Conservation (phyloP, 2,329 filamentous ascomycete genomes). For the Aspergillus ibericus region DNA sequence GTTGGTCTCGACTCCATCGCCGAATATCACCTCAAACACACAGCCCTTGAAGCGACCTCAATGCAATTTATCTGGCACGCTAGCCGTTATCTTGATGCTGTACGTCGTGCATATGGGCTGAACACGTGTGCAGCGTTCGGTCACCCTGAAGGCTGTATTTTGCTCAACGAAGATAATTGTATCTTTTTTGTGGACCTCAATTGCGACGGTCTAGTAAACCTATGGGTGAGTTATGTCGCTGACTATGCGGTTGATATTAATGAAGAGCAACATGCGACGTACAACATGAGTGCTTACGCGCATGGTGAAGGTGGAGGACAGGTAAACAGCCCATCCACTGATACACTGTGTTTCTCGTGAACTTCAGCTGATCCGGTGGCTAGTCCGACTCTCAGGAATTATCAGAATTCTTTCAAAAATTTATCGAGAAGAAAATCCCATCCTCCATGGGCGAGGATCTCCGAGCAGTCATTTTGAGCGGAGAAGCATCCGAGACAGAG, state of each 20-base stretch:
- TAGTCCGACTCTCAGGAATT: neutral
- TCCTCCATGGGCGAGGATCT: neutral
- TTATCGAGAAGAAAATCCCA: neutral
- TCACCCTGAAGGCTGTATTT: neutral
- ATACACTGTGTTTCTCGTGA: too few species aligned
- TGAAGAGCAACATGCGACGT: neutral
- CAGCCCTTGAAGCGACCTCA: neutral
- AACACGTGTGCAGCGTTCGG: neutral
- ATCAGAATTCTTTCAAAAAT: neutral
- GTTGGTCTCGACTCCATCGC: too few species aligned
- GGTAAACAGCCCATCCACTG: neutral
- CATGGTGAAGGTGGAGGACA: neutral
- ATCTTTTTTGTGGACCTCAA: neutral
- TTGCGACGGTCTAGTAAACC: neutral
- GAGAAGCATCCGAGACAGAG: neutral
- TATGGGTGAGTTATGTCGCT: neutral
- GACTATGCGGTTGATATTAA: neutral
- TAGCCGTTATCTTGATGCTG: neutral
- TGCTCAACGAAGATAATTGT: neutral
- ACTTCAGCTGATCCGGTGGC: neutral
- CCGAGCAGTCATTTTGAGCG: neutral
- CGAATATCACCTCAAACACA: neutral
- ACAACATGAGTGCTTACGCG: neutral
- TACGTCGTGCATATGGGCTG: neutral
- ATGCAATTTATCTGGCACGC: neutral